Evolutionary conservation across 345 rosid species (phyloP), one percentile per base, ranked within the genome.

Genomic region (Euclidium syriacum): DNA sequence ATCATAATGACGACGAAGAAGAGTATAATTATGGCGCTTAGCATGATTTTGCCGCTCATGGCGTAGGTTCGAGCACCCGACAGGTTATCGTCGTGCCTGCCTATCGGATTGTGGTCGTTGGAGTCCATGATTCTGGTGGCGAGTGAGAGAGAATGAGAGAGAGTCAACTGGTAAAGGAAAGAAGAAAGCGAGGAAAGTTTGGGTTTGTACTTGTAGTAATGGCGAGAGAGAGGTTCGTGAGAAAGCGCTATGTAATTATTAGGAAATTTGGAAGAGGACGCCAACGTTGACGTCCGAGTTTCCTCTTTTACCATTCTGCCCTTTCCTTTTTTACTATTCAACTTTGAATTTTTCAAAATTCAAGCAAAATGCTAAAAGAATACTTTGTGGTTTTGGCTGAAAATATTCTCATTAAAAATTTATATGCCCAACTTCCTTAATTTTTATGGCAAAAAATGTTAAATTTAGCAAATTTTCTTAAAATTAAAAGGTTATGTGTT

Each of bases 21-120:
- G 59, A 94, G 74, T 34, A 90, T 57, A 0, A 84, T 61, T 6
- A 94, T 83, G 0, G 91, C 81, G 59, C 64, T 73, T 7, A 94
- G 80, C 97, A 90, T 84, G 42, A 90, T 79, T 52, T 55, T 83
- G 24, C 96, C 95, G 73, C 81, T 83, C 33, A 83, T 35, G 19
- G 78, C 90, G 58, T 82, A 87, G 66, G 84, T 5, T 6, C 3
- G 16, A 8, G 68, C 10, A 47, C 11, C 53, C 0, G 70, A 47
- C 25, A 2, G 11, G 20, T 14, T 14, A 2, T 51, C 62, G 5
- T 16, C 41, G 67, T 63, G 67, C 0, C 34, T 40, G 22, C 14
- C 22, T 10, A 38, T 17, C 15, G 62, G 42, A 49, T 67, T 18
- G 24, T 7, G 71, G 38, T 63, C 49, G 42, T 24, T 47, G 55